A percentile compares a stretch with the other conserved stretches of the same genome.
These are phyloP conservation scores for Colletotrichum plurivorum DNA, from an alignment of 2,329 filamentous ascomycete genomes.

Conservation along the genomic window DNA sequence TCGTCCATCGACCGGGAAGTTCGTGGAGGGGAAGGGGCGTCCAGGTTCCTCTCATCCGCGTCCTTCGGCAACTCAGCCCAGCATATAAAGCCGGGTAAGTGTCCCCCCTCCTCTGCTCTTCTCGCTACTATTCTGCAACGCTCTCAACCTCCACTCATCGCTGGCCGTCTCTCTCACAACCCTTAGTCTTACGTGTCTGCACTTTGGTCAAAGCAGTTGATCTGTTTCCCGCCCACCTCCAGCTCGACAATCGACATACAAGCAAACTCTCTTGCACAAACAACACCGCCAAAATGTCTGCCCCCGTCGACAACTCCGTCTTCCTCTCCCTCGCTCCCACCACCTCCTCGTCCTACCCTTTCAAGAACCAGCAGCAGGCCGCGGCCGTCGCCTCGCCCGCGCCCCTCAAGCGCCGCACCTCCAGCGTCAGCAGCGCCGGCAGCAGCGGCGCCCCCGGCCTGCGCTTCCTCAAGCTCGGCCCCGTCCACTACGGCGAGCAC, in stretches of 20 bases:
- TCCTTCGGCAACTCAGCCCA: background rate
- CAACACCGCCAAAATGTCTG: conserved; percentile 34
- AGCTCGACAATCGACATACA: background rate
- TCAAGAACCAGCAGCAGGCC: conserved; percentile 51
- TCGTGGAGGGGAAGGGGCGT: conserved; percentile 12
- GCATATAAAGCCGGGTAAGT: conserved; percentile 34
- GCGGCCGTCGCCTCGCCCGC: conserved; percentile 47
- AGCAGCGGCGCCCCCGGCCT: conserved; percentile 47
- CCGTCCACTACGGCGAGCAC: conserved; percentile 75
- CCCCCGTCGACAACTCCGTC: conserved; percentile 40
- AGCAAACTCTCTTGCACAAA: background rate
- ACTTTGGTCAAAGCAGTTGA: conserved; percentile 38
- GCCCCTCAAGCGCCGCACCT: conserved; percentile 61
- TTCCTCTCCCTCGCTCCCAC: conserved; percentile 73
- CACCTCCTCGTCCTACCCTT: conserved; percentile 69
- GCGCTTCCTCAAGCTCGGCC: conserved; percentile 74
- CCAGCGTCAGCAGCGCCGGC: conserved; percentile 65
- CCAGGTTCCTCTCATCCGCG: conserved; percentile 14
- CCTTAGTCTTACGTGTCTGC: conserved; percentile 23
- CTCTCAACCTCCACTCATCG: conserved; percentile 21
- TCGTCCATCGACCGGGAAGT: background rate
- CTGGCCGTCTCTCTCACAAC: conserved; percentile 5
- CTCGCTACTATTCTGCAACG: background rate
- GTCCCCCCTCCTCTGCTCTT: background rate
- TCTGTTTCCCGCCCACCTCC: conserved; percentile 14